A percentile compares a stretch with the other conserved stretches of the same genome.
Evolutionary conservation across 257 asterid genomes (phyloP).

Genomic region (Petunia axillaris): DNA sequence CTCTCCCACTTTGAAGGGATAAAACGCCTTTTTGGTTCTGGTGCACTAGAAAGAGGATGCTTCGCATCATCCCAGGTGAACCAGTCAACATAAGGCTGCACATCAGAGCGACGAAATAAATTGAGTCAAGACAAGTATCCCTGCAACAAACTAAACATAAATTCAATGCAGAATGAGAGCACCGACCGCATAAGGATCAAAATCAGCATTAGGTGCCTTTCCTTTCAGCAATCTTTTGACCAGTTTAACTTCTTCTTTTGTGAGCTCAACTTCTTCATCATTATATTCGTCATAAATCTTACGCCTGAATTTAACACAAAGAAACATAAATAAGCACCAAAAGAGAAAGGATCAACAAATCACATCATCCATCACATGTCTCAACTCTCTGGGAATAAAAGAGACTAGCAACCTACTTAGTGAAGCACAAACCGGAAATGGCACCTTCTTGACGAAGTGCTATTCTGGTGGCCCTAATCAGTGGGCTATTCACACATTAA

Average conservation of each 20-base stretch:
- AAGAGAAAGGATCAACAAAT: conserved; percentile 26
- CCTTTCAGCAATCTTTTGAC: conserved; percentile 71
- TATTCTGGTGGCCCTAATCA: neutral
- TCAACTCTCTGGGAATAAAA: neutral
- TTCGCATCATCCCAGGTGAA: conserved; percentile 72
- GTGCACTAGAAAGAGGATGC: conserved; percentile 90
- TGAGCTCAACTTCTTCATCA: conserved; percentile 89
- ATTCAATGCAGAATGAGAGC: conserved; percentile 20
- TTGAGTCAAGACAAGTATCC: conserved; percentile 28
- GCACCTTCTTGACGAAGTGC: neutral
- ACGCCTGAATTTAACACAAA: conserved; percentile 60
- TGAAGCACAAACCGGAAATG: neutral
- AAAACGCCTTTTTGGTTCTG: conserved; percentile 99
- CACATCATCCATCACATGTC: neutral
- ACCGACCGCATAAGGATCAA: conserved; percentile 88
- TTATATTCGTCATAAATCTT: conserved; percentile 79
- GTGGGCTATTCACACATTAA: neutral
- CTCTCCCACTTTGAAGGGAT: conserved; percentile 94
- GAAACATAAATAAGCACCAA: conserved; percentile 24
- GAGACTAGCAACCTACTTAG: neutral
- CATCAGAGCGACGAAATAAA: conserved; percentile 21
- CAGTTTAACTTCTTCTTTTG: conserved; percentile 68
- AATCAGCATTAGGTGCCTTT: conserved; percentile 92
- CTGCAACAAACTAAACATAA: conserved; percentile 7
- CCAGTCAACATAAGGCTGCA: conserved; percentile 91